Evolutionary conservation across 495 filamentous ascomycete species (phyloP).

Genomic region (Cercophora sp.): DNA sequence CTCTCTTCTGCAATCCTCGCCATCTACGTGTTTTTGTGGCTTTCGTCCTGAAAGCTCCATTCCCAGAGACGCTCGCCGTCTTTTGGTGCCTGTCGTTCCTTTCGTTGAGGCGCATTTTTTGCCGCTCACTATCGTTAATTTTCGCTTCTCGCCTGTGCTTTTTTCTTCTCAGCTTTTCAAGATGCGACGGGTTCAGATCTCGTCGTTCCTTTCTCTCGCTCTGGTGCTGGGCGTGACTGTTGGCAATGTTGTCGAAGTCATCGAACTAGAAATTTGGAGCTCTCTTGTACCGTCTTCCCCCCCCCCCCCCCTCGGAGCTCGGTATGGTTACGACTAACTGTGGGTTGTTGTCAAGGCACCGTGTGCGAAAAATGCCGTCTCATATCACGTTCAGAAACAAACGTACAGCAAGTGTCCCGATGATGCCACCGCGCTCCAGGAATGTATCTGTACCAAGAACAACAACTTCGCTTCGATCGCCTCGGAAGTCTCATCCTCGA

Average conservation of each 20-base stretch:
- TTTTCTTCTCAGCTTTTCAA: background rate
- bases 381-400: slow-evolving; percentile 35
- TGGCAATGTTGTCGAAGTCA: slow-evolving; percentile 36
- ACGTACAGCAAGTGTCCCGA: slow-evolving; percentile 40
- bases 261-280: slow-evolving; percentile 39
- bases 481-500: slow-evolving; percentile 30
- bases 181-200: slow-evolving; percentile 15
- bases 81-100: slow-evolving; percentile 9
- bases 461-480: slow-evolving; percentile 40
- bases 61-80: slow-evolving; percentile 3
- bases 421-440: slow-evolving; percentile 37
- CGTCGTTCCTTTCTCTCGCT: slow-evolving; percentile 7
- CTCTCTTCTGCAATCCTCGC: background rate
- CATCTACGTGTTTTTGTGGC: background rate
- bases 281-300: slow-evolving; percentile 31
- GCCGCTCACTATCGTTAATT: background rate
- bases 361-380: slow-evolving; percentile 40
- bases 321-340: background rate
- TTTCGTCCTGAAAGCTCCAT: background rate
- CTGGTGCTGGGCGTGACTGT: slow-evolving; percentile 12
- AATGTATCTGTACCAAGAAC: slow-evolving; percentile 49
- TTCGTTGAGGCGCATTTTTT: background rate
- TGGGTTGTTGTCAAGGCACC: slow-evolving; percentile 34
- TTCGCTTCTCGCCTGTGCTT: background rate
- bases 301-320: background rate